A percentile compares a stretch with the other conserved stretches of the same genome.
phyloP scores from a whole-genome alignment of 257 asterid genomes.

The Salvia rosmarinus region DNA sequence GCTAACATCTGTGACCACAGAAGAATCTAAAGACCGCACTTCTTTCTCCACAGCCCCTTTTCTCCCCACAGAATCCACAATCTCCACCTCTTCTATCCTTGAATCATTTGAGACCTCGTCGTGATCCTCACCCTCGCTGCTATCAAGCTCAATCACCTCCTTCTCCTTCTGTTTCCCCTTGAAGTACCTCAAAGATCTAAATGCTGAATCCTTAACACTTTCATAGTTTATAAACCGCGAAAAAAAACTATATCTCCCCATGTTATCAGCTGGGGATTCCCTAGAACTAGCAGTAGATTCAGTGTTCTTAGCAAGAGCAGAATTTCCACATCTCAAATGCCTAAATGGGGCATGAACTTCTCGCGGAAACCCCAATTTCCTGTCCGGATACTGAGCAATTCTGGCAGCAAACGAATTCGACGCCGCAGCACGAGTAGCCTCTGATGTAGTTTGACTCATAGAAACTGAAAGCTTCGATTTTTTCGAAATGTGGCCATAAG shows the following conservation, averaged over 20 bases:
- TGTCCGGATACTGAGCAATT: constrained; percentile 48
- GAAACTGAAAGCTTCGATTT: constrained; percentile 41
- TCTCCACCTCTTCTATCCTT: constrained; percentile 44
- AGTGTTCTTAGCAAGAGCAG: constrained; percentile 24
- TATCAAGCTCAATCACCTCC: constrained; percentile 53
- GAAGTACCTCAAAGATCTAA: constrained; percentile 37
- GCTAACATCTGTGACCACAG: constrained; percentile 42
- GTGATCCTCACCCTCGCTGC: constrained; percentile 30
- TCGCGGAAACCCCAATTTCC: constrained; percentile 37
- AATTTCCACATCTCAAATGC: constrained; percentile 32
- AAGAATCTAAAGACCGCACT: constrained; percentile 46
- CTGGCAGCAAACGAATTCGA: constrained; percentile 36
- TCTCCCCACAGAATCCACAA: constrained; percentile 32
- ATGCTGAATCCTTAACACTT: constrained; percentile 29
- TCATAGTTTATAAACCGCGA: background rate
- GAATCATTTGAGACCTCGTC: constrained; percentile 37
- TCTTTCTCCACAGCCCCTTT: constrained; percentile 38
- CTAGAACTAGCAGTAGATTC: constrained; percentile 22
- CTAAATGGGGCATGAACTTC: constrained; percentile 72
- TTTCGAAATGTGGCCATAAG: constrained; percentile 48
- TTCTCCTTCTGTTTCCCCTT: constrained; percentile 32
- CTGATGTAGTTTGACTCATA: constrained; percentile 29
- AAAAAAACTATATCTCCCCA: constrained; percentile 40
- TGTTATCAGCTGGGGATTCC: constrained; percentile 20
- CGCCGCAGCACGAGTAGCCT: constrained; percentile 6